Percentiles rank a stretch among this genome's conserved stretches.
These are phyloP conservation scores for Ganoderma lucidum DNA, from an alignment of 1,284 basidiomycete genomes.

Conservation along the genomic window DNA sequence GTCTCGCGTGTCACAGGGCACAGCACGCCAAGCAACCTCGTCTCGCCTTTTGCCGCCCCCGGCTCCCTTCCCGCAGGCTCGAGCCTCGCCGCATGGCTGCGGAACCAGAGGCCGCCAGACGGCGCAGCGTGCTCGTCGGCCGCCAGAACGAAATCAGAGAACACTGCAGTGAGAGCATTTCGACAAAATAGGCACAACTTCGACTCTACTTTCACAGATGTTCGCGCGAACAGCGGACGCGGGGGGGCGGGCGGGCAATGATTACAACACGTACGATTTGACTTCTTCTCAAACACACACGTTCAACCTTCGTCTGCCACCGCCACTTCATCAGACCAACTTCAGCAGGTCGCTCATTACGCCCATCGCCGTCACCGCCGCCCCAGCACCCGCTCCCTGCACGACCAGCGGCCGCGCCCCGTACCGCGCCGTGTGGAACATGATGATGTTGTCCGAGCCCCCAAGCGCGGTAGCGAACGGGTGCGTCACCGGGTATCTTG, in stretches of 20 bases:
- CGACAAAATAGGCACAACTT: not conserved
- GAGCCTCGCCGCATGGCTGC: not conserved
- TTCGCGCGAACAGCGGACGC: constrained; percentile 3
- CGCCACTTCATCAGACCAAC: constrained; percentile 46
- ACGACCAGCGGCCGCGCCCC: constrained; percentile 87
- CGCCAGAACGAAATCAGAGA: not conserved
- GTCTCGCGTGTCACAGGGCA: constrained; percentile 2
- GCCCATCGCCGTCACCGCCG: constrained; percentile 98
- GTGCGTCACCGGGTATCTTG: constrained; percentile 87
- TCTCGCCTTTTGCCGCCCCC: not conserved
- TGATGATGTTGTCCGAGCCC: constrained; percentile 97
- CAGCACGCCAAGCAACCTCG: not conserved
- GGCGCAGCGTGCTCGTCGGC: not conserved
- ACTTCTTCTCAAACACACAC: constrained; percentile 5
- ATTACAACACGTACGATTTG: constrained; percentile 6
- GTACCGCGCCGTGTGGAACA: constrained; percentile 95
- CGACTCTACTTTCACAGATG: not conserved
- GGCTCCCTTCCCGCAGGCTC: not conserved
- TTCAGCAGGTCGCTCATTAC: constrained; percentile 87
- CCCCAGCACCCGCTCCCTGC: constrained; percentile 96
- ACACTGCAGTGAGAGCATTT: not conserved
- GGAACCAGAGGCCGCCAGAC: not conserved
- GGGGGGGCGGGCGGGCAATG: not conserved
- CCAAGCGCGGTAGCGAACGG: constrained; percentile 95
- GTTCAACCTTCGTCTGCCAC: not conserved